Conservation (phyloP, 2,329 filamentous ascomycete species). For the Ophiosphaerella korrae region DNA sequence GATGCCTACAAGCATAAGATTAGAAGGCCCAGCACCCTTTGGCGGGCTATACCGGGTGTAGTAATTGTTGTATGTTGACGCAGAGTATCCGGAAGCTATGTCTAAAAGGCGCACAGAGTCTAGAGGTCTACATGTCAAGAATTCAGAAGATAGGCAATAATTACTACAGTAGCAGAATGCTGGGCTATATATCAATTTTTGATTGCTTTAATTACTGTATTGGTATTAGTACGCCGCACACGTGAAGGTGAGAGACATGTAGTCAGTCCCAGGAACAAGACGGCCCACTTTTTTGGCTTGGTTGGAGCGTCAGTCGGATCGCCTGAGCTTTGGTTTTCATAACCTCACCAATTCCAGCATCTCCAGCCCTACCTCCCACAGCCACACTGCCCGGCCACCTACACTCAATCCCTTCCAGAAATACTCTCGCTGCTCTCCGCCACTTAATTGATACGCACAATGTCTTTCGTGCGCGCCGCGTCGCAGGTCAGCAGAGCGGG, state of each 20-base stretch:
- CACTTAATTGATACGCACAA: constrained; percentile 38
- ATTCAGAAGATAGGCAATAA: too few species aligned
- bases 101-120: background rate
- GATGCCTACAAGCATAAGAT: constrained; percentile 17
- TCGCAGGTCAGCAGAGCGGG: constrained; percentile 42
- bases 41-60: constrained; percentile 30
- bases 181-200: background rate
- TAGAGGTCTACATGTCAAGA: background rate
- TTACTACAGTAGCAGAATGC: background rate
- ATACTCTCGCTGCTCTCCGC: constrained; percentile 23
- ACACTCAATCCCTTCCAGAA: constrained; percentile 23
- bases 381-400: constrained; percentile 27
- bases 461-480: constrained; percentile 47
- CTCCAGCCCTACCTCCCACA: constrained; percentile 33
- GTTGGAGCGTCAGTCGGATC: constrained; percentile 27
- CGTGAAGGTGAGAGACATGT: constrained; percentile 2
- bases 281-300: constrained; percentile 28
- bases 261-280: constrained; percentile 14
- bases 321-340: constrained; percentile 29
- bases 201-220: background rate
- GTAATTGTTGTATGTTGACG: too few species aligned
- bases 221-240: background rate
- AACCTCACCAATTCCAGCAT: constrained; percentile 28
- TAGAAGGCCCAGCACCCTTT: constrained; percentile 28
- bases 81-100: background rate